phyloP scores from a whole-genome alignment of 2,329 filamentous ascomycete genomes.

The Berkeleyomyces basicola region DNA sequence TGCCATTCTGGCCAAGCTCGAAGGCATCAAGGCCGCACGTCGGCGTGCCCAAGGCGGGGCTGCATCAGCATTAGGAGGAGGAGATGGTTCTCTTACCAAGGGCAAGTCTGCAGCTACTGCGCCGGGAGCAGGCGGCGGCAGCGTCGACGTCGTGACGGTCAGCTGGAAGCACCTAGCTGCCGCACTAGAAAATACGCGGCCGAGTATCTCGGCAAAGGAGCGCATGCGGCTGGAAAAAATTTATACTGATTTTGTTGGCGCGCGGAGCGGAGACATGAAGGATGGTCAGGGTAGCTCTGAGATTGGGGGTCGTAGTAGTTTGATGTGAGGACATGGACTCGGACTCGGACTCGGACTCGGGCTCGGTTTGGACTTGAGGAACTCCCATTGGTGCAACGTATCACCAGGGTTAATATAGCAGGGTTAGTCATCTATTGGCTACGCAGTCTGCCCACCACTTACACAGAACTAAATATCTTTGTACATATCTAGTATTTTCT shows the following conservation, averaged over 20 bases:
- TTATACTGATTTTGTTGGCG: slow-evolving; percentile 84
- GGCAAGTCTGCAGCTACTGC: slow-evolving; percentile 25
- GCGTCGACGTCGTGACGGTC: slow-evolving; percentile 52
- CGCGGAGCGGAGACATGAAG: slow-evolving; percentile 86
- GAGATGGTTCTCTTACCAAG: slow-evolving; percentile 17
- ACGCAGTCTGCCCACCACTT: no score
- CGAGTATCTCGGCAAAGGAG: slow-evolving; percentile 71
- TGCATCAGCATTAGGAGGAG: background rate
- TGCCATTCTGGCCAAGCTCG: slow-evolving; percentile 64
- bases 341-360: background rate
- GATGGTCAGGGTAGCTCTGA: slow-evolving; percentile 84
- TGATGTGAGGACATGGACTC: slow-evolving; percentile 48
- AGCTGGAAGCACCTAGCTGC: slow-evolving; percentile 68
- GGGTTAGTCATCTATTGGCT: background rate
- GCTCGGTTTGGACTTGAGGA: background rate
- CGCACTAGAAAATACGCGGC: slow-evolving; percentile 58
- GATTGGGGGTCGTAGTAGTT: slow-evolving; percentile 76
- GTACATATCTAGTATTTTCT: no score
- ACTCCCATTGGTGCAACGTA: background rate
- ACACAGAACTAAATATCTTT: no score
- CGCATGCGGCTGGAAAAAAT: slow-evolving; percentile 58
- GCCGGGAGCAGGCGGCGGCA: background rate
- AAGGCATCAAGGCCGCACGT: slow-evolving; percentile 57
- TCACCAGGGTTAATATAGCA: background rate
- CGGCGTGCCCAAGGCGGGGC: slow-evolving; percentile 21